A percentile compares a stretch with the other conserved stretches of the same genome.
These are phyloP conservation scores for Lecanicillium sp. DNA, from an alignment of 2,329 filamentous ascomycete genomes.

Conservation along the genomic window DNA sequence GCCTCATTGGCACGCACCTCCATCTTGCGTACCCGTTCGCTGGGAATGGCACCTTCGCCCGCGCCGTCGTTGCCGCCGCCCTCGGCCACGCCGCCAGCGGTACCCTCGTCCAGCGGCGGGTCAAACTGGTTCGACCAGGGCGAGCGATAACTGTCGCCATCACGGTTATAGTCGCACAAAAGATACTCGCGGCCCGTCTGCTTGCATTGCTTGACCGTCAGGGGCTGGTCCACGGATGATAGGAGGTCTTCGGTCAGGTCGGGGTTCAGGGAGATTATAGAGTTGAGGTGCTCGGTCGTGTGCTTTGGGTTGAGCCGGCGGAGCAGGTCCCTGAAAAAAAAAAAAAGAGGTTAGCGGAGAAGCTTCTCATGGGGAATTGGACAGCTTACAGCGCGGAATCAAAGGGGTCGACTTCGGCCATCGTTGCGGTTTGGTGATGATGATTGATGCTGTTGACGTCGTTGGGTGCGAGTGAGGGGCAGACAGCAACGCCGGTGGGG, in stretches of 20 bases:
- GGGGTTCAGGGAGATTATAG: slow-evolving; percentile 81
- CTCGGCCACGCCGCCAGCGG: slow-evolving; percentile 28
- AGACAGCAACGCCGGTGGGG: not conserved
- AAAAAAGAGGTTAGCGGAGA: slow-evolving; percentile 1
- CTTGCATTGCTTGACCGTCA: slow-evolving; percentile 76
- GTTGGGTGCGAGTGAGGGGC: not conserved
- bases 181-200: slow-evolving; percentile 92
- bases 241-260: slow-evolving; percentile 95
- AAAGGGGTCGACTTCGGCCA: slow-evolving; percentile 55
- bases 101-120: slow-evolving; percentile 66
- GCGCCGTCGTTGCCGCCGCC: slow-evolving; percentile 46
- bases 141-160: slow-evolving; percentile 93
- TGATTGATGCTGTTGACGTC: not conserved
- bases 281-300: slow-evolving; percentile 78
- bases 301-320: slow-evolving; percentile 93
- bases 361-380: slow-evolving; percentile 10
- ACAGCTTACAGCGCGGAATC: slow-evolving; percentile 65
- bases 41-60: slow-evolving; percentile 77
- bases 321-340: slow-evolving; percentile 72
- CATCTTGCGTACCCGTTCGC: slow-evolving; percentile 85
- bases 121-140: slow-evolving; percentile 99
- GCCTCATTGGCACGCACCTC: slow-evolving; percentile 91
- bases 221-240: slow-evolving; percentile 92
- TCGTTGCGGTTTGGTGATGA: slow-evolving; percentile 15
- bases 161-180: slow-evolving; percentile 98